Percentiles rank a stretch among this genome's conserved stretches.
Evolutionary conservation across 257 asterid species (phyloP).

Genomic region (Nicotiana sylvestris): DNA sequence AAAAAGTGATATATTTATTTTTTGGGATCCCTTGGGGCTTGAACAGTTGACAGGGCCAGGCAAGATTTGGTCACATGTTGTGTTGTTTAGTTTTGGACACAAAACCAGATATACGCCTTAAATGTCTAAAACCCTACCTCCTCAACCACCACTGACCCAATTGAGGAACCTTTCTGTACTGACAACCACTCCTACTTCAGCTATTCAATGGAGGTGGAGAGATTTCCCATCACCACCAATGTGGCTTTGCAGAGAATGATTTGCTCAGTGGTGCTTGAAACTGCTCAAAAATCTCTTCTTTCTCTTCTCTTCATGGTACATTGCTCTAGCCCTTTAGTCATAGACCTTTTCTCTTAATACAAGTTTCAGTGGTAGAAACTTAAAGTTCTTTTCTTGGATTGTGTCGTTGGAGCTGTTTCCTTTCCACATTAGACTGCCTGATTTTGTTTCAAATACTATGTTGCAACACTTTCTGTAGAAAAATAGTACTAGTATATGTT

Average conservation of each 20-base stretch:
- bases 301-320: conserved; percentile 39
- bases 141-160: not conserved
- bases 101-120: not conserved
- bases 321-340: conserved; percentile 14
- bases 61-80: not conserved
- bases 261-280: conserved; percentile 23
- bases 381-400: not conserved
- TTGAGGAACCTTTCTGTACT: not conserved
- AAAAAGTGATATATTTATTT: too few relatives aligned
- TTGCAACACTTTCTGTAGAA: not conserved
- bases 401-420: not conserved
- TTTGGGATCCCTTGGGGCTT: not conserved
- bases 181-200: not conserved
- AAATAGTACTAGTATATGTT: not conserved
- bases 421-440: not conserved
- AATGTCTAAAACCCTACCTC: not conserved
- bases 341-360: not conserved
- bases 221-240: conserved; percentile 22
- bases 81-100: not conserved
- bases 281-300: conserved; percentile 23
- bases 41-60: not conserved
- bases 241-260: conserved; percentile 22
- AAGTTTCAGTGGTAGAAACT: not conserved
- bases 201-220: conserved; percentile 30
- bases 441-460: not conserved